Evolutionary conservation across 495 filamentous ascomycete species (phyloP).

Genomic region (Hyaloscypha variabilis): DNA sequence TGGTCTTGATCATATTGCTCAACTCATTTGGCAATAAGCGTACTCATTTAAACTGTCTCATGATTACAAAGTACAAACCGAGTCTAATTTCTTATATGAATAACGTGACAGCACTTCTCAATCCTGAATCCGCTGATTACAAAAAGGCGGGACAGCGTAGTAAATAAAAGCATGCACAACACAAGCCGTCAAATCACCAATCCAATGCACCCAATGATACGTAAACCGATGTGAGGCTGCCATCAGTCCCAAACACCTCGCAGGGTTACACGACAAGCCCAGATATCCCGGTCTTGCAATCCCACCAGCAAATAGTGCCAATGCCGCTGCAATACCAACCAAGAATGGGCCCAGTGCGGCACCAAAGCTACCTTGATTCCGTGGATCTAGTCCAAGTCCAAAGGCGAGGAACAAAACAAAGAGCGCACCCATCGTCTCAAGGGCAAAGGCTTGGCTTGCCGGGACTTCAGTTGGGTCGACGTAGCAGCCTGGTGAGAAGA

Average conservation of each 20-base stretch:
- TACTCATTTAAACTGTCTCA: no score
- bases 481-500: constrained; percentile 12
- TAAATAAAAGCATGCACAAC: constrained; percentile 16
- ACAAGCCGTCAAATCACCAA: constrained; percentile 29
- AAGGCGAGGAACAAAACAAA: constrained; percentile 35
- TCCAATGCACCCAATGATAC: constrained; percentile 22
- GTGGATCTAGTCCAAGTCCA: constrained; percentile 50
- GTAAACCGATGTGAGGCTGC: constrained; percentile 10
- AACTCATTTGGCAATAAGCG: no score
- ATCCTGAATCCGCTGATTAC: constrained; percentile 13
- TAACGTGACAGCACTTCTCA: no score
- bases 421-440: constrained; percentile 46
- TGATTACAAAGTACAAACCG: no score
- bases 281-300: constrained; percentile 42
- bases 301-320: constrained; percentile 43
- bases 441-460: constrained; percentile 36
- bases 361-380: constrained; percentile 47
- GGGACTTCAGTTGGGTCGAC: constrained; percentile 18
- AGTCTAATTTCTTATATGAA: no score
- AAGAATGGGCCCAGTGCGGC: constrained; percentile 45
- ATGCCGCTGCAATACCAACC: constrained; percentile 44
- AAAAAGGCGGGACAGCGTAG: constrained; percentile 13
- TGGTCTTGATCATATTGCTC: no score
- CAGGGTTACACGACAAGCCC: constrained; percentile 18
- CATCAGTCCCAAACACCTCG: constrained; percentile 19